phyloP scores from a whole-genome alignment of 192 early-diverging fungal species.

The Dimargaris verticillata region DNA sequence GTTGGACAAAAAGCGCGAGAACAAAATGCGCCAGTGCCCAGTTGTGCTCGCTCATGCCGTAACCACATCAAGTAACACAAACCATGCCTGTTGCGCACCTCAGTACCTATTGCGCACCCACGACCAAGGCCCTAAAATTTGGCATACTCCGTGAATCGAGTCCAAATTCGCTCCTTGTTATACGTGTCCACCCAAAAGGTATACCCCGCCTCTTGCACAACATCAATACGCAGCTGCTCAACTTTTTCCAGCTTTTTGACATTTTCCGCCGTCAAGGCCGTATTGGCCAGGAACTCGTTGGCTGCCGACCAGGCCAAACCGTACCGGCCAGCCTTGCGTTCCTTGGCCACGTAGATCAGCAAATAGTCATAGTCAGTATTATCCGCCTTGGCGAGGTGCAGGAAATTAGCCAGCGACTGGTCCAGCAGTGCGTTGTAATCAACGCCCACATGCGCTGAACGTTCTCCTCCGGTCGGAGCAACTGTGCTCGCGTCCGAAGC shows the following conservation, averaged over 20 bases:
- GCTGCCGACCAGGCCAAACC: conserved; percentile 58
- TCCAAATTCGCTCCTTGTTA: background rate
- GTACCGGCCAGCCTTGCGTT: conserved; percentile 30
- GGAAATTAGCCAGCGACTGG: conserved; percentile 32
- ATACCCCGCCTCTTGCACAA: conserved; percentile 53
- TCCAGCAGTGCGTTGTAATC: conserved; percentile 31
- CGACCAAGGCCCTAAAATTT: background rate
- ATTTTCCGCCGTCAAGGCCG: conserved; percentile 28
- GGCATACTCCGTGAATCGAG: background rate
- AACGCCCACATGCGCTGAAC: conserved; percentile 16
- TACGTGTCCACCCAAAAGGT: conserved; percentile 41
- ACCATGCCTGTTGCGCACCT: no score
- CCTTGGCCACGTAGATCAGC: conserved; percentile 36
- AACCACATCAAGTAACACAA: no score
- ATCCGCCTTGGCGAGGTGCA: conserved; percentile 42
- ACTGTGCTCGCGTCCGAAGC: conserved; percentile 17
- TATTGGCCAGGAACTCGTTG: conserved; percentile 50
- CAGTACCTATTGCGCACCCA: no score
- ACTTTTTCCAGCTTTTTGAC: conserved; percentile 37
- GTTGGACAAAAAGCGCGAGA: no score
- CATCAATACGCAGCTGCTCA: conserved; percentile 28
- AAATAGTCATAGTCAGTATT: conserved; percentile 33
- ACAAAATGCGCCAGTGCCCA: no score
- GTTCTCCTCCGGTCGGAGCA: conserved; percentile 26
- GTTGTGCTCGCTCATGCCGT: no score